Conservation (phyloP, 345 rosid genomes). For the Gossypium rotundifolium region DNA sequence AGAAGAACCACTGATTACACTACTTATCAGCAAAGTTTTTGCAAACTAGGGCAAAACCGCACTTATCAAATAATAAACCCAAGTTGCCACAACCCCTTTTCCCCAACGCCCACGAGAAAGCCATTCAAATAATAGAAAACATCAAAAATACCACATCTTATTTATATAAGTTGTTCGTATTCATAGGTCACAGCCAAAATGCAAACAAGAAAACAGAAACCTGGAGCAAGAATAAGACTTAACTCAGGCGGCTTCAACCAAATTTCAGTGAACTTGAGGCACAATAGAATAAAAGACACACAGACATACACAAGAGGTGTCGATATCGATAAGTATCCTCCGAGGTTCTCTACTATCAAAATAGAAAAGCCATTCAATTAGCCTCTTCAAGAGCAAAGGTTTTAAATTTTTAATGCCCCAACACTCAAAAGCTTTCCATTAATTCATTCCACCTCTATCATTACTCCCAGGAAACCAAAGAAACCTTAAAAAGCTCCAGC, state of each 20-base stretch:
- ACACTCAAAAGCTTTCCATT: neutral
- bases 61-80: neutral
- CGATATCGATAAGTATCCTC: neutral
- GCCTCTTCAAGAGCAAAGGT: neutral
- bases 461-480: neutral
- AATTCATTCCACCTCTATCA: neutral
- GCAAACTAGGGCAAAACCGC: neutral
- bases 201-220: neutral
- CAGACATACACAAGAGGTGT: neutral
- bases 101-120: neutral
- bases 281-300: neutral
- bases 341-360: neutral
- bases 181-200: neutral
- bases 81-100: neutral
- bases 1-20: neutral
- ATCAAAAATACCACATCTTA: neutral
- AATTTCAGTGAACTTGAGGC: neutral
- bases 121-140: neutral
- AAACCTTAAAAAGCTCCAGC: neutral
- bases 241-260: neutral
- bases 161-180: neutral
- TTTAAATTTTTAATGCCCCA: neutral
- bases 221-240: neutral
- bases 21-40: neutral
- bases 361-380: constrained; percentile 7